Base-by-base conservation (phyloP, 2,329 filamentous ascomycete species). In the Lecanicillium sp. region DNA sequence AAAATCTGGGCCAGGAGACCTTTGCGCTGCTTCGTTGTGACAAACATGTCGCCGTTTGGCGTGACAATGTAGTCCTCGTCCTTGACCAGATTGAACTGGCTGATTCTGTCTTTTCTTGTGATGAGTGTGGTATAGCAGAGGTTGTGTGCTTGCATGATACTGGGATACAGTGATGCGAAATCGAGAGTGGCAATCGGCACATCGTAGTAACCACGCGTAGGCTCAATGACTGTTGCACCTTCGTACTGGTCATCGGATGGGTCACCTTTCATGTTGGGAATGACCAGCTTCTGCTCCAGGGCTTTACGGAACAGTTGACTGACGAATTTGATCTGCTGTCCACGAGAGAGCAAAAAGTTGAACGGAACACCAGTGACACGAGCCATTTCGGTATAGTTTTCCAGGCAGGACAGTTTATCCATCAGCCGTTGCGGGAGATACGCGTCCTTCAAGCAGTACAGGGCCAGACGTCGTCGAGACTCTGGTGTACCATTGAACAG, bases 351-450 rank as follows among this genome's bases (percentile, higher is more conserved):
- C 37, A 98, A 77, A 61, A 86, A 95, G 62, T 95, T 97, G 74
- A 98, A 98, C 0, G 93, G 93, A 4, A 98, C 91, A 58, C 93
- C 93, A 21, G 94, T 98, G 68, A 98, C 93, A 80, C 93, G 93
- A 50, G 93, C 91, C 93, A 98, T 98, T 69, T 98, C 93, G 0
- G 93, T 97, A 61, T 97, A 97, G 64, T 98, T 98, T 68, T 95
- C 87, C n/a, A 98, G 74, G 67, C 93, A 97, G 62, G 95, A 97
- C 21, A 98, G 75, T 66, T 98, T 98, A 62, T 98, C 93, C 83
- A 98, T 90, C 44, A 98, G 68, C 51, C 94, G 75, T 61, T 97
- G 90, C 1, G 93, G 93, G 3, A 98, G 75, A 60, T 95, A 98
- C 0, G 93, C 93, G 70, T 98, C 94, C 67, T 98, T 98, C 55